A percentile compares a stretch with the other conserved stretches of the same genome.
Evolutionary conservation across 768 basidiomycete species (phyloP).

Genomic region (Udeniomyces megalosporus): DNA sequence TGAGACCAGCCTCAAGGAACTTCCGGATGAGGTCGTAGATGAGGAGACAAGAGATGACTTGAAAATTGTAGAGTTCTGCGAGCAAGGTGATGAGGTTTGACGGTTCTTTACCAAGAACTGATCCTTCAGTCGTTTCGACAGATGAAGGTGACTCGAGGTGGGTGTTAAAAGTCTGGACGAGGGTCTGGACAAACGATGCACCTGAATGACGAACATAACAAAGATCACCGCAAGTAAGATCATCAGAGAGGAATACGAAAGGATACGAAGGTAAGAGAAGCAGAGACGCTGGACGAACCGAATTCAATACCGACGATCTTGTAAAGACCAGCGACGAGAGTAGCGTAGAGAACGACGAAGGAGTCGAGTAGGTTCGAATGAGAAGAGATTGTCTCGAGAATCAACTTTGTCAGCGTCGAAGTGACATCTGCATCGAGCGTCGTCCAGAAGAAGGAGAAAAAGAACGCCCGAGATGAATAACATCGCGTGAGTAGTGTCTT

Average conservation of each 20-base stretch:
- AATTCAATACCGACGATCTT: conserved; percentile 74
- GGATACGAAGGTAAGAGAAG: background rate
- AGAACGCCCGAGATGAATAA: too few relatives aligned
- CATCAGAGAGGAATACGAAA: background rate
- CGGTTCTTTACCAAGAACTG: conserved; percentile 59
- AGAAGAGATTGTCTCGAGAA: conserved; percentile 61
- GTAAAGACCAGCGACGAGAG: conserved; percentile 64
- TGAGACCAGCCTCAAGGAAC: conserved; percentile 38
- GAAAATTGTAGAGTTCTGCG: conserved; percentile 89
- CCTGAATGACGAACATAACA: conserved; percentile 38
- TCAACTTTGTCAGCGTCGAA: conserved; percentile 53
- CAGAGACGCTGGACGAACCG: too few relatives aligned
- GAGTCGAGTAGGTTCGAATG: conserved; percentile 72
- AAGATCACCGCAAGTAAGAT: background rate
- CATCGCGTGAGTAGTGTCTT: background rate
- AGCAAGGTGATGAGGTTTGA: conserved; percentile 74
- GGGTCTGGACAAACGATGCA: conserved; percentile 63
- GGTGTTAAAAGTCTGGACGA: conserved; percentile 43
- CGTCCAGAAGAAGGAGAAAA: background rate
- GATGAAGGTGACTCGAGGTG: conserved; percentile 34
- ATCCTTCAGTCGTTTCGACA: conserved; percentile 20
- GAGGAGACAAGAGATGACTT: conserved; percentile 74
- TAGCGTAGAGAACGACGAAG: conserved; percentile 74
- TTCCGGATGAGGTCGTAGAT: conserved; percentile 75
- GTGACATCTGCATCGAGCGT: conserved; percentile 55